Base-by-base conservation (phyloP, 2,329 filamentous ascomycete species). In the Alternaria sp. region DNA sequence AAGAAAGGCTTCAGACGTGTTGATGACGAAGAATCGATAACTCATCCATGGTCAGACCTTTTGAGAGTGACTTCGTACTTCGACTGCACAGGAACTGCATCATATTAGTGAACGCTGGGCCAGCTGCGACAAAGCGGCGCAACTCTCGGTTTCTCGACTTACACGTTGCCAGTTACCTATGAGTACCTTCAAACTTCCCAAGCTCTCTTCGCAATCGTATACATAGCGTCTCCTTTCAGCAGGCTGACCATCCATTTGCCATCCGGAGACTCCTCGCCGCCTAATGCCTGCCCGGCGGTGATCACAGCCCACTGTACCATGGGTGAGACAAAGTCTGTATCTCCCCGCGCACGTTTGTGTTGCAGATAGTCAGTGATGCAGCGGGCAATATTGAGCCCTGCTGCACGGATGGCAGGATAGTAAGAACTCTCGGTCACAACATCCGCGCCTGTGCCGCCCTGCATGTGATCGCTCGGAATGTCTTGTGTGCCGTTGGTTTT, bases 291-390 rank as follows among this genome's bases (percentile, higher is more conserved):
- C 64, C 66, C 69, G 2, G 71, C 69, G 5, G 69, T 74, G 20
- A 63, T 64, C 37, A 67, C 46, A 30, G 71, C 70, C 72, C 69
- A 75, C 25, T 74, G 69, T 14, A 72, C 63, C 8, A 73, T 53
- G 1, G 72, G 63, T 14, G 69, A 71, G 25, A 59, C 41, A 41
- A 60, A 63, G 5, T 60, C 46, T 3, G 20, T 58, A 6, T 58
- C 56, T 54, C 55, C 37, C 50, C 43, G 26, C 57, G 33, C 58
- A 10, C 51, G 57, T 47, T 65, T 63, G 7, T 61, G 63, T 5
- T 58, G 47, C 12, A 71, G 49, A 21, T 73, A 68, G 26, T 65
- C 64, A 4, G 71, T 69, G 26, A 77, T 61, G 44, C 68, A 68
- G 43, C 71, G 67, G 18, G 64, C 72, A 9, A 73, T 62, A 7